These are phyloP conservation scores for Solanum pimpinellifolium DNA, from an alignment of 257 asterid species.

Conservation along the genomic window DNA sequence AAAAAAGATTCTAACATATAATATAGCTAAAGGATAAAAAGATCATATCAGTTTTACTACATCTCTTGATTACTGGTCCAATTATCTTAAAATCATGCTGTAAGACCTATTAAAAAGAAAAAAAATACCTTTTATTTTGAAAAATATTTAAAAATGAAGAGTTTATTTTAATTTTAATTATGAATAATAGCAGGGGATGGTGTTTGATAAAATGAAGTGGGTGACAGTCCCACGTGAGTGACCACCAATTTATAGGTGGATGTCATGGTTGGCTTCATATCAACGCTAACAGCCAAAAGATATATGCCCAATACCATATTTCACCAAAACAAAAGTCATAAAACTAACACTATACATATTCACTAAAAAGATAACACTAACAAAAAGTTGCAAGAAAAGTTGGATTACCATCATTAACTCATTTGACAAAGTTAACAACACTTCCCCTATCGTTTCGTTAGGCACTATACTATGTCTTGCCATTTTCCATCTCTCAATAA, in stretches of 20 bases:
- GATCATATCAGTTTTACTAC: background rate
- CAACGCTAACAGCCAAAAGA: conserved; percentile 79
- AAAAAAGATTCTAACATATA: background rate
- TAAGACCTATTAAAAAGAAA: background rate
- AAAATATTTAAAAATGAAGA: too few species aligned
- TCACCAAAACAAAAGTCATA: background rate
- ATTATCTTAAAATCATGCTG: background rate
- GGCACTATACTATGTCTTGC: background rate
- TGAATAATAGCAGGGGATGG: background rate
- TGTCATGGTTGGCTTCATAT: conserved; percentile 73
- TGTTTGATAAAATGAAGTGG: conserved; percentile 14
- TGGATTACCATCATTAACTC: conserved; percentile 37
- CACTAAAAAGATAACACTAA: conserved; percentile 20
- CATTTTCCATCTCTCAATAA: background rate
- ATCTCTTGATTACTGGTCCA: background rate
- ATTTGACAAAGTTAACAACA: conserved; percentile 30
- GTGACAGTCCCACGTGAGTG: conserved; percentile 57
- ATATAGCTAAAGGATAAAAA: background rate
- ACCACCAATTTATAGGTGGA: conserved; percentile 51
- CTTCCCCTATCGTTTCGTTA: background rate
- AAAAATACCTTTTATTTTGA: too few species aligned
- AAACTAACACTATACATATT: conserved; percentile 4
- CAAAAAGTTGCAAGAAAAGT: conserved; percentile 18
- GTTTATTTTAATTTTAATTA: background rate
- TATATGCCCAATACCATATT: conserved; percentile 8